Evolutionary conservation across 108 stramenopile genomes (phyloP).

Genomic region (Skeletonema tropicum): DNA sequence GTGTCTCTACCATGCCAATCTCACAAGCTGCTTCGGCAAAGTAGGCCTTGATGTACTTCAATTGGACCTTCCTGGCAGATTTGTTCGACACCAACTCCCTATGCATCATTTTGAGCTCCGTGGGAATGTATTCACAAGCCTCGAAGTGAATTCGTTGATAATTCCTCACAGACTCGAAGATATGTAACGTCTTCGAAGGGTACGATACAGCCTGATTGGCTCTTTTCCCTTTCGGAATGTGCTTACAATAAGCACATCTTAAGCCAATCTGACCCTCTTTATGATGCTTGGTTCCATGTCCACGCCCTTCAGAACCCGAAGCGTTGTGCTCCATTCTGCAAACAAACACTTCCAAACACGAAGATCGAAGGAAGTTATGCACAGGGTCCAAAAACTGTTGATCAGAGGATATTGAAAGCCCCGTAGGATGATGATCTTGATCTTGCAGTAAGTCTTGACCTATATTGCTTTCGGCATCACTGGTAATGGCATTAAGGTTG

Average conservation of each 20-base stretch:
- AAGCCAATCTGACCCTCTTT: not conserved
- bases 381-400: slow-evolving; percentile 12
- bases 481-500: no score
- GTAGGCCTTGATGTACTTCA: slow-evolving; percentile 14
- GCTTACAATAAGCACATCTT: not conserved
- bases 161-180: slow-evolving; percentile 3
- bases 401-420: slow-evolving; percentile 3
- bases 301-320: not conserved
- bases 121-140: not conserved
- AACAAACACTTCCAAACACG: slow-evolving; percentile 14
- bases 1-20: slow-evolving; percentile 18
- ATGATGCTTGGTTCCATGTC: not conserved
- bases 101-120: not conserved
- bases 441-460: not conserved
- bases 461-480: no score
- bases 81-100: not conserved
- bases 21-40: slow-evolving; percentile 22
- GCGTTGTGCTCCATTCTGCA: not conserved
- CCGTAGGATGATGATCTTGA: not conserved
- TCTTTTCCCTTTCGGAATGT: not conserved
- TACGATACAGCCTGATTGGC: slow-evolving; percentile 2
- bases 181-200: not conserved
- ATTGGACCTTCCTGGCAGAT: not conserved
- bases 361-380: slow-evolving; percentile 13
- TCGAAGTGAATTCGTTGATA: not conserved